Conservation (phyloP, 768 basidiomycete genomes). For the Mycena crocata region DNA sequence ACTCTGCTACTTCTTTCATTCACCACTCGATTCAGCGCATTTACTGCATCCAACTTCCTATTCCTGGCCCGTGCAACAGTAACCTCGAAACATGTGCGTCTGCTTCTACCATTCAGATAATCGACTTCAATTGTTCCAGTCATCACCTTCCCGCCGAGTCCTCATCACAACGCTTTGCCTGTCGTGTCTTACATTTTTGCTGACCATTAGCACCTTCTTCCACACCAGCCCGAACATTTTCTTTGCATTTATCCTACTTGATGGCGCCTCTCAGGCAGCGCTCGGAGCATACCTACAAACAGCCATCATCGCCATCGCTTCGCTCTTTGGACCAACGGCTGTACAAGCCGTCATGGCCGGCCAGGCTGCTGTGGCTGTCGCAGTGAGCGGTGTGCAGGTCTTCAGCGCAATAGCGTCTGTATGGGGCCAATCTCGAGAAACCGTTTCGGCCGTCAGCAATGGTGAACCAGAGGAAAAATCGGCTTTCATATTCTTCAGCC, state of each 20-base stretch:
- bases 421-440: slow-evolving; percentile 51
- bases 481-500: slow-evolving; percentile 78
- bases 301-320: slow-evolving; percentile 82
- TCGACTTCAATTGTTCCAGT: slow-evolving; percentile 49
- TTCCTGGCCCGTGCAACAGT: slow-evolving; percentile 82
- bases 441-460: slow-evolving; percentile 42
- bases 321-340: slow-evolving; percentile 78
- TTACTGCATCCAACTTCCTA: slow-evolving; percentile 73
- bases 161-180: slow-evolving; percentile 63
- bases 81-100: slow-evolving; percentile 73
- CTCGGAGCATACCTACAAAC: slow-evolving; percentile 83
- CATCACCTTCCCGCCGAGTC: slow-evolving; percentile 69
- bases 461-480: slow-evolving; percentile 72
- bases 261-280: slow-evolving; percentile 67
- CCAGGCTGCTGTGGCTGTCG: slow-evolving; percentile 87
- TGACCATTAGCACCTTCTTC: slow-evolving; percentile 76
- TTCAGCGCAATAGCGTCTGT: slow-evolving; percentile 71
- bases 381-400: slow-evolving; percentile 82
- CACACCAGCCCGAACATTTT: slow-evolving; percentile 65
- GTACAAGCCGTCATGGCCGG: slow-evolving; percentile 86
- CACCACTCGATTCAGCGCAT: too few species aligned
- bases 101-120: neutral
- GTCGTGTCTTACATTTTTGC: slow-evolving; percentile 63
- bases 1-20: too few species aligned
- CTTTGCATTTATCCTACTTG: slow-evolving; percentile 73